These are phyloP conservation scores for Amaranthus cruentus DNA, from an alignment of 148 eudicot species.

Conservation along the genomic window DNA sequence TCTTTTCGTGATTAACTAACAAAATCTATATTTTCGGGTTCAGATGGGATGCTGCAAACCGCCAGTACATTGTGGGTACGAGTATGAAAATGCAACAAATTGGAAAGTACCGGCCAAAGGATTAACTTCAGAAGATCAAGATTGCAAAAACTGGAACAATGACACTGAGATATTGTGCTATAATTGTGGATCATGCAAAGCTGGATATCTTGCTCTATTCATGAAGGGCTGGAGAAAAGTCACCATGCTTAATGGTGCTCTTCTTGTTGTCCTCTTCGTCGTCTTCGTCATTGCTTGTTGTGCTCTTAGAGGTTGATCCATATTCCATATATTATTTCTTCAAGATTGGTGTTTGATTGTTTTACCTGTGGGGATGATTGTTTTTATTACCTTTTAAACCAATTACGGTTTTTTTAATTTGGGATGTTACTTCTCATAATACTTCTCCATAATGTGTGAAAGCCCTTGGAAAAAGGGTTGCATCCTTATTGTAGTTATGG, in stretches of 20 bases:
- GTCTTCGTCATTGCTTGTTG: conserved; percentile 34
- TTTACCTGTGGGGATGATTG: not conserved
- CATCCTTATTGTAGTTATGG: too few relatives aligned
- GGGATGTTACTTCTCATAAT: too few relatives aligned
- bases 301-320: conserved; percentile 20
- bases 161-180: conserved; percentile 29
- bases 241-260: conserved; percentile 18
- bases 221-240: conserved; percentile 31
- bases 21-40: not conserved
- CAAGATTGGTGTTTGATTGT: not conserved
- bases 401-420: too few relatives aligned
- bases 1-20: not conserved
- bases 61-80: conserved; percentile 33
- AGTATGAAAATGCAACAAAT: conserved; percentile 14
- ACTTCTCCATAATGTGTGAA: too few relatives aligned
- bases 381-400: too few relatives aligned
- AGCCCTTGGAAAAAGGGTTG: too few relatives aligned
- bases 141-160: conserved; percentile 38
- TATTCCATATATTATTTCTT: not conserved
- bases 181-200: conserved; percentile 37
- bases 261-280: conserved; percentile 28
- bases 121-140: conserved; percentile 18
- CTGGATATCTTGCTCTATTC: conserved; percentile 33
- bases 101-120: conserved; percentile 32
- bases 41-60: conserved; percentile 48